Conservation (phyloP, 148 eudicot genomes). For the Vaccinium vitisidaea region DNA sequence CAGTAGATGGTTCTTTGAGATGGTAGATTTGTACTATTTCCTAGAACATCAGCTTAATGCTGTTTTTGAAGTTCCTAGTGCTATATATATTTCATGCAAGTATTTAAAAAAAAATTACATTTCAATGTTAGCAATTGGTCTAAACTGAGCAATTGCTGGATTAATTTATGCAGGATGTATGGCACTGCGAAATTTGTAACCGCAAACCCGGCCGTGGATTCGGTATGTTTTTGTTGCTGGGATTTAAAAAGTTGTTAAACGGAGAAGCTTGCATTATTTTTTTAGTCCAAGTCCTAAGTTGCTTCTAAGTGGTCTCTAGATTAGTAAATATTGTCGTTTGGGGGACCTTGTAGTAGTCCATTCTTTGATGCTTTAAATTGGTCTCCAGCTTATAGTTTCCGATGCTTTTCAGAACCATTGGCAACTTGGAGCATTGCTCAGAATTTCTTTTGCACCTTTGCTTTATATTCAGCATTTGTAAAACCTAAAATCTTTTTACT, state of each 20-base stretch:
- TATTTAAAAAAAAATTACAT: not conserved
- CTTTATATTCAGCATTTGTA: not conserved
- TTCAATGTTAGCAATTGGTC: not conserved
- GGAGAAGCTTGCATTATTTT: not conserved
- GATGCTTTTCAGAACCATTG: not conserved
- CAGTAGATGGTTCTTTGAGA: not conserved
- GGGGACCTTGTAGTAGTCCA: not conserved
- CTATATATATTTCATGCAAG: not conserved
- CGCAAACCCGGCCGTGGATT: constrained; percentile 98
- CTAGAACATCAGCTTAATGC: not conserved
- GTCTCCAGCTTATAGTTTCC: not conserved
- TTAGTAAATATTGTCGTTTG: not conserved
- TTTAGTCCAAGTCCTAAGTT: not conserved
- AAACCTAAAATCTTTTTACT: constrained; percentile 11
- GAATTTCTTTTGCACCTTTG: not conserved
- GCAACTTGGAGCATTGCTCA: not conserved
- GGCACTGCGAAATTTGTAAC: constrained; percentile 99
- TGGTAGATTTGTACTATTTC: not conserved
- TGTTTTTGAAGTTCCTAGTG: constrained; percentile 9
- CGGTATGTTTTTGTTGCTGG: constrained; percentile 53
- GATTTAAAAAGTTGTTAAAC: not conserved
- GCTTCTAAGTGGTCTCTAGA: not conserved
- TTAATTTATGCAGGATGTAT: constrained; percentile 67
- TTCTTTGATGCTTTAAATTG: not conserved
- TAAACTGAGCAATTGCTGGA: not conserved